Evolutionary conservation across 768 basidiomycete species (phyloP), one percentile per base, ranked within the genome.

Genomic region (Hericium rajendrae): DNA sequence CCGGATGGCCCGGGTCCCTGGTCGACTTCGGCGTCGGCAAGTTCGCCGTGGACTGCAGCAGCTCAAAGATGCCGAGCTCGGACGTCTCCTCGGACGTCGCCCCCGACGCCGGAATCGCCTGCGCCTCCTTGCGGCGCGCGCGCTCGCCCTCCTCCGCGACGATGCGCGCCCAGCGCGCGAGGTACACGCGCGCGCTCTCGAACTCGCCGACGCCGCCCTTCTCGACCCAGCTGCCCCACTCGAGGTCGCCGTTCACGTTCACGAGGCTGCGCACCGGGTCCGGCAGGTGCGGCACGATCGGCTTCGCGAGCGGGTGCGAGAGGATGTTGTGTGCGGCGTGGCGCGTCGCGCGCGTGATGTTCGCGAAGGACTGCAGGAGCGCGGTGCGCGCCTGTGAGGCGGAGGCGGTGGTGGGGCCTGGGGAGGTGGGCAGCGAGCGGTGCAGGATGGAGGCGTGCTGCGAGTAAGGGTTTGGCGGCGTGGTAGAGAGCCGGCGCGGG

Each of bases 131-230:
- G 61, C 84, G 73, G 46, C 97, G 78, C 5, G 93, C 84, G 15
- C 91, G 79, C 69, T 99, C 97, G 16, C 97, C 97, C 68, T 98
- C 97, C 70, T 99, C 97, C 2, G 97, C 97, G 1, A 98, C 97
- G 58, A 93, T 88, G 52, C 94, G 79, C 3, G 97, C 97, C 97
- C 97, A 99, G 37, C 91, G 78, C 10, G 97, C 97, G 9, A 99
- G 81, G 69, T 98, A 98, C 6, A 98, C 91, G 4, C 94, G 78
- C 0, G 97, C 97, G 59, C 90, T 90, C 72, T 98, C 97, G 68
- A 95, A 98, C 68, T 97, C 94, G 6, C 92, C 93, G 2, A 97
- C 90, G 0, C 93, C 89, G 38, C 91, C 86, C 67, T 89, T 89
- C 69, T 94, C 91, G 0, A 91, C 89, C 91, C 91, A 92, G 62